Conservation (phyloP, 2,329 filamentous ascomycete species). For the Arthrobotrys sphaeroides region DNA sequence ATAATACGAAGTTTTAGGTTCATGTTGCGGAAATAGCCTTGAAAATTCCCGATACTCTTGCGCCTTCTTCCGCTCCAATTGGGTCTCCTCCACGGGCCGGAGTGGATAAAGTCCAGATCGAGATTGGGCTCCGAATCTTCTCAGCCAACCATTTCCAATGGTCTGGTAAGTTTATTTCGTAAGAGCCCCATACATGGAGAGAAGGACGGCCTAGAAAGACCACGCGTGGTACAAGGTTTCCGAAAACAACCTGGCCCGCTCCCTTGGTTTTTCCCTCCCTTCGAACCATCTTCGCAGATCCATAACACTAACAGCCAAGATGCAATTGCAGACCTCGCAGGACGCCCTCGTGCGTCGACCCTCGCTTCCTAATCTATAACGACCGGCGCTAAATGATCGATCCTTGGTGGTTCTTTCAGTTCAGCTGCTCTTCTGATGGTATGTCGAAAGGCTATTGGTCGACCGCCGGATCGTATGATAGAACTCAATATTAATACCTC, state of each 20-base stretch:
- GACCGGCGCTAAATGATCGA: conserved; percentile 47
- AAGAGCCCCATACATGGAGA: conserved; percentile 20
- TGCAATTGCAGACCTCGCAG: conserved; percentile 13
- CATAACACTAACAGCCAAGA: conserved; percentile 11
- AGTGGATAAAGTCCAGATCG: conserved; percentile 44
- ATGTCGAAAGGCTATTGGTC: conserved; percentile 30
- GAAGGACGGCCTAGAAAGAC: neutral
- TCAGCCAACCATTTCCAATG: conserved; percentile 31
- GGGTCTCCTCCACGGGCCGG: conserved; percentile 18
- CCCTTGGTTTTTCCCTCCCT: conserved; percentile 1
- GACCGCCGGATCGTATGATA: neutral
- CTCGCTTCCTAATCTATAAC: conserved; percentile 22
- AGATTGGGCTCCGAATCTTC: conserved; percentile 18
- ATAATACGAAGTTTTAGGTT: conserved; percentile 10
- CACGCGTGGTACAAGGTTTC: conserved; percentile 18
- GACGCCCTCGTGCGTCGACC: conserved; percentile 26
- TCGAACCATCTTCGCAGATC: conserved; percentile 3
- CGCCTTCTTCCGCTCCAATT: conserved; percentile 39
- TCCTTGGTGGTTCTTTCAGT: conserved; percentile 13
- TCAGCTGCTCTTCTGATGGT: conserved; percentile 22
- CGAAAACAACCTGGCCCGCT: neutral
- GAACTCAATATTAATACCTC: conserved; percentile 21
- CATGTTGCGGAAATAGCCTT: conserved; percentile 30
- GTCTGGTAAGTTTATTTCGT: conserved; percentile 13
- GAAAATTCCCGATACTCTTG: conserved; percentile 45